Base-by-base conservation (phyloP, 495 filamentous ascomycete genomes). In the Schizothecium vesticola region DNA sequence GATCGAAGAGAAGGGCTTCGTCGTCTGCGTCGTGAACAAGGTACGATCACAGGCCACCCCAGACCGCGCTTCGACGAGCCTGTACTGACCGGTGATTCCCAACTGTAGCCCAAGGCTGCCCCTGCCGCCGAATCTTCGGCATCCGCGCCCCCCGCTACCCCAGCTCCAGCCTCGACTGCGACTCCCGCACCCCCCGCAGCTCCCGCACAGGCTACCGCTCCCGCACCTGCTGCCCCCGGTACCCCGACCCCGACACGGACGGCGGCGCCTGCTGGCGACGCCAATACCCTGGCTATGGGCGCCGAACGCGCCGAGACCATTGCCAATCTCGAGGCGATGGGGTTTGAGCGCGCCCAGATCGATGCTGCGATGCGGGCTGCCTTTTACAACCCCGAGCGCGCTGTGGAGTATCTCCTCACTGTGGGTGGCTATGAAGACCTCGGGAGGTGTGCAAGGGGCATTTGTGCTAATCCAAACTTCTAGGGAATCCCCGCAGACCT, bases 1-100 rank as follows among this genome's bases (percentile, higher is more conserved):
- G 81, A 97, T 99, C 67, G 94, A 99, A 81, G 95, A 98, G 86
- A 99, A 98, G 86, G 95, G 95, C 25, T 98, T 97, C 78, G 90
- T 99, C 72, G 96, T 99, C 57, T 99, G 95, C 80, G 95, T 99
- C 87, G 87, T 95, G 58, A 90, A 89, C 67, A 97, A 98, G 91
- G 94, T 97, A 86, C 59, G 57, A 10, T 24, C 11, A 51, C 43
- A 59, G 10, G 4, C 7, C 23, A 59, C 12, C 58, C 3, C 24
- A 7, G 1, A 16, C 58, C 58, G 24, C 58, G 80, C 72, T 19
- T 11, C 28, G 56, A 7, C 21, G 3, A 19, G 13, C 4, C 31
- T 29, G 36, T 69, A 31, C 58, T 55, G 24, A 21, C n/a, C 24
- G 22, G 43, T n/a, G 43, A 21, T 19, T 4, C 26, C 61, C 59